These are phyloP conservation scores for Gaertneriomyces semiglobifer DNA, from an alignment of 192 early-diverging fungal species.

Conservation along the genomic window DNA sequence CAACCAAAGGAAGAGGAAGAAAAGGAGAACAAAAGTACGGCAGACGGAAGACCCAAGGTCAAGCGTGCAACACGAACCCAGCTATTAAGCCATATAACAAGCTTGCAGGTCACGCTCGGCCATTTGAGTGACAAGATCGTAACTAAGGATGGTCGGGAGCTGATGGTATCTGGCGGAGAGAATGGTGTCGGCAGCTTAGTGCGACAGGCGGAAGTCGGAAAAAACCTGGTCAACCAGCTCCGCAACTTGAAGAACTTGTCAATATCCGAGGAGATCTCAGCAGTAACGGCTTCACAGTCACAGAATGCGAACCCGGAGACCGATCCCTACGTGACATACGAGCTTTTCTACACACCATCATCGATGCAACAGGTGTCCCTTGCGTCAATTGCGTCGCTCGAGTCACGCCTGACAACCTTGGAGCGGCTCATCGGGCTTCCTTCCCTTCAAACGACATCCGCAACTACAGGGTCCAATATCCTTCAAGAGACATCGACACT, in stretches of 20 bases:
- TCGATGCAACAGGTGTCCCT: slow-evolving; percentile 51
- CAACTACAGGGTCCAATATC: slow-evolving; percentile 1
- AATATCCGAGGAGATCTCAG: slow-evolving; percentile 13
- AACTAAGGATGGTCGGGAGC: no score
- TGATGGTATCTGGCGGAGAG: no score
- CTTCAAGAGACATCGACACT: slow-evolving; percentile 35
- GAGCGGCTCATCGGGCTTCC: slow-evolving; percentile 69
- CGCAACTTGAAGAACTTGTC: slow-evolving; percentile 9
- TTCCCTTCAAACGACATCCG: slow-evolving; percentile 45
- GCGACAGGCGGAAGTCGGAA: slow-evolving; percentile 25
- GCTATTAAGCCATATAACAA: not conserved
- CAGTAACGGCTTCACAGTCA: no score
- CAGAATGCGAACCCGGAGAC: not conserved
- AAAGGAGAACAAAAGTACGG: not conserved
- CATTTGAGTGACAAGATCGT: no score
- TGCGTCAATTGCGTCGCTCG: slow-evolving; percentile 60
- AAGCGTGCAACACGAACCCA: not conserved
- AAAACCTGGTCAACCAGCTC: slow-evolving; percentile 29
- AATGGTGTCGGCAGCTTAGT: not conserved
- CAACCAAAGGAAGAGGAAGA: slow-evolving; percentile 10
- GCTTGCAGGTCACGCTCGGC: not conserved
- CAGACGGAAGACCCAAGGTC: not conserved
- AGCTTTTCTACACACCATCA: slow-evolving; percentile 68
- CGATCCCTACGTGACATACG: slow-evolving; percentile 56
- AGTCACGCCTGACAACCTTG: slow-evolving; percentile 62